Conservation (phyloP, 495 filamentous ascomycete genomes). For the Penicillium atrosanguineum region DNA sequence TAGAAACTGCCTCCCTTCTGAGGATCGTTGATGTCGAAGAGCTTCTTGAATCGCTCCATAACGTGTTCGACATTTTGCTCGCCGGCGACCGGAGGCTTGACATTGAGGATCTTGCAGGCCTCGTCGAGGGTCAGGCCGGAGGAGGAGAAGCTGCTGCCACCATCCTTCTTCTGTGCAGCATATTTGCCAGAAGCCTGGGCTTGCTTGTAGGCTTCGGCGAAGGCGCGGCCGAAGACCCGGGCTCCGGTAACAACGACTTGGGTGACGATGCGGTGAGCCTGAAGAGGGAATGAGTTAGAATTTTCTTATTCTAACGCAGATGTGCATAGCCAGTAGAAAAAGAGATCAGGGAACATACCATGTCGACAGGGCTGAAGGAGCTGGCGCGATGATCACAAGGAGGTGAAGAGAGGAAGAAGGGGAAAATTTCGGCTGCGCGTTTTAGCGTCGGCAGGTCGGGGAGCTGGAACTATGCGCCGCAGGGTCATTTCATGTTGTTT, state of each 20-base stretch:
- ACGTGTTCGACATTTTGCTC: conserved; percentile 72
- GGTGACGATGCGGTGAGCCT: conserved; percentile 94
- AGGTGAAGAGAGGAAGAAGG: conserved; percentile 28
- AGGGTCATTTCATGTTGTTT: not conserved
- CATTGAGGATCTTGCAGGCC: conserved; percentile 96
- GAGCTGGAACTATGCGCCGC: conserved; percentile 10
- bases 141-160: conserved; percentile 50
- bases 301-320: not conserved
- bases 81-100: conserved; percentile 81
- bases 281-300: conserved; percentile 1
- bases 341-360: conserved; percentile 23
- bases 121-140: conserved; percentile 87
- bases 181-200: conserved; percentile 83
- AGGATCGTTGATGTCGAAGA: conserved; percentile 93
- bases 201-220: conserved; percentile 88
- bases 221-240: conserved; percentile 89
- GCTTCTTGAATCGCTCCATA: conserved; percentile 84
- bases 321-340: not conserved
- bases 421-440: conserved; percentile 41
- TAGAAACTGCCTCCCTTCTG: conserved; percentile 97
- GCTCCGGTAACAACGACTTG: conserved; percentile 88
- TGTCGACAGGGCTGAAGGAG: conserved; percentile 19
- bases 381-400: conserved; percentile 28
- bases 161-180: conserved; percentile 56
- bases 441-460: conserved; percentile 28